Conservation (phyloP, 1,284 basidiomycete genomes). For the Mrakiaceae sp. region DNA sequence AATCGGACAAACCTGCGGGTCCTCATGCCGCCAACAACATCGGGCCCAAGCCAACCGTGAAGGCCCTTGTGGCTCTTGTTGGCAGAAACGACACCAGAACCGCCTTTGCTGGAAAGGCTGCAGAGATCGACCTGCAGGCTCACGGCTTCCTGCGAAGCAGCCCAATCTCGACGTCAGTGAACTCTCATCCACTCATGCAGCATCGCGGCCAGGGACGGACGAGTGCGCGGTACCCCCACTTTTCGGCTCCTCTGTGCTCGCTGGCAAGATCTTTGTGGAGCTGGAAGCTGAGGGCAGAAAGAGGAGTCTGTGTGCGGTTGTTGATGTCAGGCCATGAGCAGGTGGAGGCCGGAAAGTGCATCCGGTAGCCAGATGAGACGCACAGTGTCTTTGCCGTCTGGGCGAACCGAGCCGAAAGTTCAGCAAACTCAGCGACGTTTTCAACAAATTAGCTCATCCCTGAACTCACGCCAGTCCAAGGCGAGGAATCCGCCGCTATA, state of each 20-base stretch:
- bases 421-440: too few relatives aligned
- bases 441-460: too few relatives aligned
- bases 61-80: neutral
- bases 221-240: conserved; percentile 75
- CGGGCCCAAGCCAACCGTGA: neutral
- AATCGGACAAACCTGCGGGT: conserved; percentile 16
- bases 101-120: neutral
- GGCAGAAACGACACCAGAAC: neutral
- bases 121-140: neutral
- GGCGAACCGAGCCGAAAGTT: too few relatives aligned
- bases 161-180: neutral
- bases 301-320: conserved; percentile 22
- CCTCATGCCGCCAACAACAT: conserved; percentile 22
- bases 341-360: conserved; percentile 23
- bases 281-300: conserved; percentile 63
- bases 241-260: conserved; percentile 54
- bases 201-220: conserved; percentile 33
- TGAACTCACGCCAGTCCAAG: conserved; percentile 53
- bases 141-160: neutral
- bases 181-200: neutral
- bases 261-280: conserved; percentile 69
- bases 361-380: too few relatives aligned
- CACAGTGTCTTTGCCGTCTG: too few relatives aligned
- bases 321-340: neutral
- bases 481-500: conserved; percentile 59